Evolutionary conservation across 2,329 filamentous ascomycete genomes (phyloP), one percentile per base, ranked within the genome.

Genomic region (Neopestalotiopsis clavispora): DNA sequence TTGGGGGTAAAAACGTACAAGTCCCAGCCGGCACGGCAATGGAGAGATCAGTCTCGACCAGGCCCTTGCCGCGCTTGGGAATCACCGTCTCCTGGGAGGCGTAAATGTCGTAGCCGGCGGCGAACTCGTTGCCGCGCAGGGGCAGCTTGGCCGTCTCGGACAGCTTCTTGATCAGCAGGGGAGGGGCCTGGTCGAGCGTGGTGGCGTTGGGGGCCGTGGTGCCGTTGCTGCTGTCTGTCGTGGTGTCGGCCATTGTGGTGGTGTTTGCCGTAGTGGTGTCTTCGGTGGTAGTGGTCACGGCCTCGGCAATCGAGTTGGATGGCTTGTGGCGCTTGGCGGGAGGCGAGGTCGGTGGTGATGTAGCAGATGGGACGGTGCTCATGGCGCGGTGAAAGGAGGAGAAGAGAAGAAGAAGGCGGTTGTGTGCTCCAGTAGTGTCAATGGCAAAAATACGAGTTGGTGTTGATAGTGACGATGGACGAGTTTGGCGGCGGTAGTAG

Each of bases 21-120:
- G 95, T 98, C 66, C 94, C 94, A 4, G 89, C 92, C 0, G 96
- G 96, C 63, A 98, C 92, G 32, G 94, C 93, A 83, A 99, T 95
- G 74, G 91, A 90, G 72, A 99, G 92, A 75, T 96, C 95, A 0
- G 96, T 98, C 75, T 95, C 92, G 49, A 98, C 94, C 38, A 98
- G 84, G 0, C 85, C 94, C 82, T 97, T 94, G 73, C 94, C 95
- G 70, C 93, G 87, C 1, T 92, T 90, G 0, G 95, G 95, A 68
- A 99, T 91, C 2, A 88, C 87, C 4, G 91, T 91, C 49, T 92
- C 89, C 76, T 89, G 89, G 2, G 94, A 89, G 65, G 90, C 92
- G 82, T 98, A 98, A 69, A 99, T 79, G 81, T 99, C 96, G 83
- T 98, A 98, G 45, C 96, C 96, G 1, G 96, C 96, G 0, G 96